Evolutionary conservation across 164 flowering plant species (phyloP), one percentile per base, ranked within the genome.

Genomic region (Vitis rotundifolia): DNA sequence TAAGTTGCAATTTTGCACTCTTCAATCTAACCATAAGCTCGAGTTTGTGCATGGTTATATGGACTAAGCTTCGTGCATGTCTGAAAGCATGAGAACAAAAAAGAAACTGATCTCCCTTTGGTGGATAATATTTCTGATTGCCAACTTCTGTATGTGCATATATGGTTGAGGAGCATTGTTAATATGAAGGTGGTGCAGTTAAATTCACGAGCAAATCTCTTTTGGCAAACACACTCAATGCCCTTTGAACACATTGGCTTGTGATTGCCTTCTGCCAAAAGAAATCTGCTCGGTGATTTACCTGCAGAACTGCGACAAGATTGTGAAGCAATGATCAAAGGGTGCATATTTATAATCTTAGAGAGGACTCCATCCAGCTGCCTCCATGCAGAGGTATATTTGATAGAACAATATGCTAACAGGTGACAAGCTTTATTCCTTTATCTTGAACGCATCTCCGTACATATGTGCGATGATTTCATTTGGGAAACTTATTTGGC

Each of bases 181-280:
- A 15, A 26, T 11, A 22, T 5, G 18, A 18, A 67, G 19, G 16
- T 10, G 14, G 49, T 64, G 67, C 61, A 66, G 49, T 14, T 29
- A 62, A 68, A 68, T 56, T 57, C 37, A 10, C 7, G 63, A 56
- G 54, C 63, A 68, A 58, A 68, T 68, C 70, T 68, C 62, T 63
- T 47, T 57, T 56, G 52, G 61, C 53, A 58, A 26, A 37, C 44
- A 31, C 44, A 3, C 6, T 37, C 44, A 37, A 37, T 37, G 44
- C 44, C 44, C 44, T 6, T 37, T 37, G 44, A 37, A 5, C 44
- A 37, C 26, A 22, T 22, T 22, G 26, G 26, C 26, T 22, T 22
- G 26, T 22, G 26, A 22, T 60, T 2, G 14, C 9, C 49, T 14
- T 61, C 18, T 61, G 49, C 64, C 64, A 61, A 8, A 61, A 19